Conservation (phyloP, 805 yeast species). For the Starmerella floricola region DNA sequence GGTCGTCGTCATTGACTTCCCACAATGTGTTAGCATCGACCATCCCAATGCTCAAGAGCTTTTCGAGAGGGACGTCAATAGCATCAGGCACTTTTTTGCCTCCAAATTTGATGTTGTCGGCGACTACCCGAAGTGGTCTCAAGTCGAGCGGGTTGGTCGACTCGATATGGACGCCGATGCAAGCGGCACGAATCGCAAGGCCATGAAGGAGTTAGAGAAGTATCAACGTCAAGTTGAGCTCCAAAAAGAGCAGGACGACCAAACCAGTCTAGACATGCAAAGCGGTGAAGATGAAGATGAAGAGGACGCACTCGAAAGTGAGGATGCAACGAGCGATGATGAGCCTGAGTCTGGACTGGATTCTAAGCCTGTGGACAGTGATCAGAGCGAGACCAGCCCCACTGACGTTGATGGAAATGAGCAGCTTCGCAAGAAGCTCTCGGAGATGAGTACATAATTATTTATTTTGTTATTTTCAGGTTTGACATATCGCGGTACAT, state of each 20-base stretch:
- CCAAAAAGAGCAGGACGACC: constrained; percentile 27
- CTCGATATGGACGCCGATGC: constrained; percentile 85
- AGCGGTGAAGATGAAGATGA: constrained; percentile 30
- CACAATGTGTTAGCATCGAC: constrained; percentile 90
- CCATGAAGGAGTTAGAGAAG: constrained; percentile 54
- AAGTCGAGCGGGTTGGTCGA: constrained; percentile 52
- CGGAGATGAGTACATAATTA: neutral
- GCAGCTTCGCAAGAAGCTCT: neutral
- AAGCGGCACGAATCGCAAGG: constrained; percentile 55
- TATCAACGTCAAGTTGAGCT: constrained; percentile 42
- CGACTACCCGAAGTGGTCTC: constrained; percentile 74
- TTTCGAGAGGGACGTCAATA: constrained; percentile 86
- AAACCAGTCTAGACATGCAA: constrained; percentile 28
- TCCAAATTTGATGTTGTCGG: constrained; percentile 69
- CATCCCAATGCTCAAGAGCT: constrained; percentile 80
- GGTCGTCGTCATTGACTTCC: constrained; percentile 91
- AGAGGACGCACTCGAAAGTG: constrained; percentile 28
- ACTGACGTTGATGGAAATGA: too few species aligned
- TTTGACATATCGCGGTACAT: too few species aligned
- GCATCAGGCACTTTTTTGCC: constrained; percentile 72
- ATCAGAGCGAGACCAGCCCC: too few species aligned
- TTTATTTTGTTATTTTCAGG: too few species aligned
- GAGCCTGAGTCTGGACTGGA: too few species aligned
- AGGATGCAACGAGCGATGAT: neutral
- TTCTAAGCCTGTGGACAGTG: too few species aligned